These are phyloP conservation scores for Anastatica hierochuntica DNA, from an alignment of 345 rosid species.

Conservation along the genomic window DNA sequence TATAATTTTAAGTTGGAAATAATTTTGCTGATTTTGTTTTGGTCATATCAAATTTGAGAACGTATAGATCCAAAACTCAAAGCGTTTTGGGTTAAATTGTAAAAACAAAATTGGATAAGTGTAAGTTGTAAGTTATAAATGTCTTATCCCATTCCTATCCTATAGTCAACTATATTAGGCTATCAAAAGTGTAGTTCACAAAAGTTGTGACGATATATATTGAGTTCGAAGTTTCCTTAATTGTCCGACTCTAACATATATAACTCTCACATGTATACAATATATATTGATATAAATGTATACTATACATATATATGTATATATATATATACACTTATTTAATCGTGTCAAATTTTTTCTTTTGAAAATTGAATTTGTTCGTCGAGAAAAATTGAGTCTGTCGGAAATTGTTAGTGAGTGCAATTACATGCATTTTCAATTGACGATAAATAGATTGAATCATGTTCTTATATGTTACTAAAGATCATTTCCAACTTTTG, in stretches of 20 bases:
- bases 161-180: slow-evolving; percentile 17
- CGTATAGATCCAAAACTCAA: neutral
- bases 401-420: no score
- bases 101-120: neutral
- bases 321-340: no score
- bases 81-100: neutral
- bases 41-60: neutral
- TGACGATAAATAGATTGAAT: no score
- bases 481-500: no score
- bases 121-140: neutral
- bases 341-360: no score
- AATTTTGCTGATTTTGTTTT: no score
- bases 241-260: neutral
- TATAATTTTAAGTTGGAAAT: neutral
- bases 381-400: no score
- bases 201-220: neutral
- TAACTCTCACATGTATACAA: neutral
- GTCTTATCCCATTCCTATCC: neutral
- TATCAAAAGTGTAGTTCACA: neutral
- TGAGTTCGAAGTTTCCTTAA: neutral
- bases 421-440: no score
- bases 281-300: no score
- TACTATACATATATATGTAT: no score
- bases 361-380: no score
- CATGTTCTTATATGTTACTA: no score